Percentiles rank a stretch among this genome's conserved stretches.
Conservation (phyloP, 73 alveolate genomes). For the Symbiodinium natans region DNA sequence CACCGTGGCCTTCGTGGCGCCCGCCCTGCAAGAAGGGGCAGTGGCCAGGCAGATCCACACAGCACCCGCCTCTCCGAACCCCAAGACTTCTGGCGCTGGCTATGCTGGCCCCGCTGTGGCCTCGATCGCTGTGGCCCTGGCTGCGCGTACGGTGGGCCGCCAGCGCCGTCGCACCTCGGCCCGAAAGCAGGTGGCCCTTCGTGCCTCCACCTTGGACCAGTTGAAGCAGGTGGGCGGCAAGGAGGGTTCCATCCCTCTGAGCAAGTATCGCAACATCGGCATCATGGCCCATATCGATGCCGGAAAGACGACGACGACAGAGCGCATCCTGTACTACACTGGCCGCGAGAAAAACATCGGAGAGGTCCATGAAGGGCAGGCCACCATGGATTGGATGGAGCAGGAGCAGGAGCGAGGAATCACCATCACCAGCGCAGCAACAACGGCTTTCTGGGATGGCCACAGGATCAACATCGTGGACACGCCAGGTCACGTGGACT, state of each 20-base stretch:
- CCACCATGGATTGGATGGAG: slow-evolving; percentile 94
- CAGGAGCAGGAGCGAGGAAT: slow-evolving; percentile 99
- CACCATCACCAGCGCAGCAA: slow-evolving; percentile 96
- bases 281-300: slow-evolving; percentile 95
- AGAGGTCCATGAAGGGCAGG: slow-evolving; percentile 79
- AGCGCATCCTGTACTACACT: slow-evolving; percentile 93
- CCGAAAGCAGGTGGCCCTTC: slow-evolving; percentile 4
- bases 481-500: slow-evolving; percentile 99
- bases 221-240: slow-evolving; percentile 39
- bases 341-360: slow-evolving; percentile 82
- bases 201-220: slow-evolving; percentile 88
- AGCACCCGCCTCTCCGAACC: not conserved
- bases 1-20: not conserved
- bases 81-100: not conserved
- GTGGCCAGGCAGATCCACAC: not conserved
- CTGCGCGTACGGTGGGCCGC: not conserved
- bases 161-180: slow-evolving; percentile 14
- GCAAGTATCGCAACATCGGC: slow-evolving; percentile 86
- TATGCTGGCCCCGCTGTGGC: not conserved
- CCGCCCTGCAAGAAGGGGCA: not conserved
- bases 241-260: slow-evolving; percentile 33
- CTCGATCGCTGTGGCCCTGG: not conserved
- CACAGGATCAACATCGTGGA: slow-evolving; percentile 97
- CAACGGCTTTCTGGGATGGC: slow-evolving; percentile 80
- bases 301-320: slow-evolving; percentile 95